phyloP scores from a whole-genome alignment of 2,329 filamentous ascomycete genomes.

The Laburnicola sp. region DNA sequence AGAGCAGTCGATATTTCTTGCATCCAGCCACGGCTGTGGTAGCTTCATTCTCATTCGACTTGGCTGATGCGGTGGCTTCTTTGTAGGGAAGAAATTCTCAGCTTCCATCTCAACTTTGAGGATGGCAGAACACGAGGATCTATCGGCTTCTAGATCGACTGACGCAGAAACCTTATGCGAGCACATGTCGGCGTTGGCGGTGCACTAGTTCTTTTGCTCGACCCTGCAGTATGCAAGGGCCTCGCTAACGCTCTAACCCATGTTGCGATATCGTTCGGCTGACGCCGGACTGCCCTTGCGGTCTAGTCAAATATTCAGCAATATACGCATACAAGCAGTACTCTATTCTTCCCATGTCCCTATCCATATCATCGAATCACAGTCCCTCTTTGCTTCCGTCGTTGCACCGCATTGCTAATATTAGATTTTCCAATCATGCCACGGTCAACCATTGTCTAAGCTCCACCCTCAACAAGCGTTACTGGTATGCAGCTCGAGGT shows the following conservation, averaged over 20 bases:
- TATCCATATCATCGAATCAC: constrained; percentile 27
- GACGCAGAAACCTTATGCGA: constrained; percentile 17
- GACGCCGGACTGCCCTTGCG: constrained; percentile 30
- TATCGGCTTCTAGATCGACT: constrained; percentile 23
- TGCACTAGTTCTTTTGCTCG: constrained; percentile 10
- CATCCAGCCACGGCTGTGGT: not conserved
- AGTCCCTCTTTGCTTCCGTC: constrained; percentile 5
- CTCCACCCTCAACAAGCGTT: constrained; percentile 4
- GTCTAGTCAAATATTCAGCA: constrained; percentile 36
- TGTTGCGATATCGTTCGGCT: constrained; percentile 30
- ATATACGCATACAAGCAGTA: constrained; percentile 38
- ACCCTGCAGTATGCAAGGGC: constrained; percentile 27
- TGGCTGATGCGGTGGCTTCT: not conserved
- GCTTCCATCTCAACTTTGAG: not conserved
- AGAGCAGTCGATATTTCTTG: too few relatives aligned
- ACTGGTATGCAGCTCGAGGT: constrained; percentile 17
- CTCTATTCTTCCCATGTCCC: constrained; percentile 31
- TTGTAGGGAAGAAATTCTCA: not conserved
- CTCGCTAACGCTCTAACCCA: constrained; percentile 22
- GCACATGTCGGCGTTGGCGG: constrained; percentile 16
- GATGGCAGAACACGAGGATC: constrained; percentile 9
- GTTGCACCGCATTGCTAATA: constrained; percentile 20
- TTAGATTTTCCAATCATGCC: constrained; percentile 29
- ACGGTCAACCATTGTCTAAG: constrained; percentile 19
- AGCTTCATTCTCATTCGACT: not conserved